Evolutionary conservation across 768 basidiomycete species (phyloP).

Genomic region (Boletus patriciae): DNA sequence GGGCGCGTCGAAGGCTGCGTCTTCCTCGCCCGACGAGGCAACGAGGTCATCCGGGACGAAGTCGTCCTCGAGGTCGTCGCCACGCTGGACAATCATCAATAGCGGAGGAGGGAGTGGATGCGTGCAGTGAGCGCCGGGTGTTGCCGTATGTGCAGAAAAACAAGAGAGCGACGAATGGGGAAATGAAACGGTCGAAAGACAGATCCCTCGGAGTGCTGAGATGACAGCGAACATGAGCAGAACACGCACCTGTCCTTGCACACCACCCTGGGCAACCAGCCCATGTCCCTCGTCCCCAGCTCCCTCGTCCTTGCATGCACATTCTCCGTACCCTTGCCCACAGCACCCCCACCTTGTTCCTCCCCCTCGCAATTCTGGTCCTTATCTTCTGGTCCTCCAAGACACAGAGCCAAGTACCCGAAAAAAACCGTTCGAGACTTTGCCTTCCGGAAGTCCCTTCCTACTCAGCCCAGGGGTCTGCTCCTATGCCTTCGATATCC

Average conservation of each 20-base stretch:
- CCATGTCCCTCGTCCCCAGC: slow-evolving; percentile 3
- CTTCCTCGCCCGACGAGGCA: slow-evolving; percentile 62
- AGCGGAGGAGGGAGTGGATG: slow-evolving; percentile 4
- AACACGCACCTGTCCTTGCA: slow-evolving; percentile 19
- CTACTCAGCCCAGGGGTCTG: neutral
- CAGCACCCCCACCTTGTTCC: neutral
- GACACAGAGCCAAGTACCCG: neutral
- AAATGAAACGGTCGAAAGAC: slow-evolving; percentile 3
- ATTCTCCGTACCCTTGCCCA: slow-evolving; percentile 13
- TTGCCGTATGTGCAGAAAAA: neutral
- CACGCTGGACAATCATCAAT: slow-evolving; percentile 40
- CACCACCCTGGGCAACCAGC: slow-evolving; percentile 8
- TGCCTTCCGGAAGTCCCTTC: neutral
- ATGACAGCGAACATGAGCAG: slow-evolving; percentile 29
- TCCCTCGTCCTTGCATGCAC: slow-evolving; percentile 10
- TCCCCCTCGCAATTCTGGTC: slow-evolving; percentile 8
- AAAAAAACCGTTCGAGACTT: neutral
- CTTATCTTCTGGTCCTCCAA: slow-evolving; percentile 4
- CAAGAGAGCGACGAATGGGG: slow-evolving; percentile 9
- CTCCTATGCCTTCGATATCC: slow-evolving; percentile 21
- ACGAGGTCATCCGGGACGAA: slow-evolving; percentile 70
- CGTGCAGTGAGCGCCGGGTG: neutral
- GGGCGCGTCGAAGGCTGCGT: slow-evolving; percentile 23
- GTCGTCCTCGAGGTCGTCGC: slow-evolving; percentile 85
- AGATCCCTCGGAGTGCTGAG: too few relatives aligned